A percentile compares a stretch with the other conserved stretches of the same genome.
Conservation (phyloP, 2,329 filamentous ascomycete species). For the Sporothrix curviconia region DNA sequence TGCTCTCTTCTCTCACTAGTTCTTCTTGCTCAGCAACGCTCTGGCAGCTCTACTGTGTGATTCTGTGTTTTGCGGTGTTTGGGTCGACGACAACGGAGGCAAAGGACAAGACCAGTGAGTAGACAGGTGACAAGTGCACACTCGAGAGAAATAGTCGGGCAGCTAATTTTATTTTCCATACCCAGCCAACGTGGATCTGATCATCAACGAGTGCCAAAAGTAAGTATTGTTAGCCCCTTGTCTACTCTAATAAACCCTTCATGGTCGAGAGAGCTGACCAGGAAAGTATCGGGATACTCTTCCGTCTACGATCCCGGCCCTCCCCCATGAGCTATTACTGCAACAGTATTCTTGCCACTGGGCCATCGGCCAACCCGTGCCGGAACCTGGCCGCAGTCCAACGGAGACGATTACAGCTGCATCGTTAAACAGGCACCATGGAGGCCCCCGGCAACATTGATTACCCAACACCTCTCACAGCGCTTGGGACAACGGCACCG, state of each 20-base stretch:
- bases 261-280: no score
- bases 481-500: not conserved
- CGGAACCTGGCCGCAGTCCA: not conserved
- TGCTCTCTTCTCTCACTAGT: constrained; percentile 10
- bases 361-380: constrained; percentile 8
- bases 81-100: constrained; percentile 24
- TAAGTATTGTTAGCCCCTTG: constrained; percentile 30
- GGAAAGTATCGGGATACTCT: constrained; percentile 29
- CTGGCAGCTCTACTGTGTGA: constrained; percentile 47
- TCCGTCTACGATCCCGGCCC: constrained; percentile 31
- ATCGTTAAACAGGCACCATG: not conserved
- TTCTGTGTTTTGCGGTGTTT: constrained; percentile 43
- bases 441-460: not conserved
- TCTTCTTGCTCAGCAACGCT: constrained; percentile 27
- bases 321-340: constrained; percentile 28
- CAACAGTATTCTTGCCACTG: constrained; percentile 15
- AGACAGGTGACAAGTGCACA: not conserved
- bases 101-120: constrained; percentile 41
- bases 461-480: not conserved
- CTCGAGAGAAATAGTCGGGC: no score
- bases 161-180: not conserved
- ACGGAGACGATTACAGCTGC: not conserved
- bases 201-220: constrained; percentile 47
- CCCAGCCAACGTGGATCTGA: constrained; percentile 43
- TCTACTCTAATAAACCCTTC: no score